Evolutionary conservation across 2,329 filamentous ascomycete genomes (phyloP), one percentile per base, ranked within the genome.

Genomic region (Mycogone perniciosa): DNA sequence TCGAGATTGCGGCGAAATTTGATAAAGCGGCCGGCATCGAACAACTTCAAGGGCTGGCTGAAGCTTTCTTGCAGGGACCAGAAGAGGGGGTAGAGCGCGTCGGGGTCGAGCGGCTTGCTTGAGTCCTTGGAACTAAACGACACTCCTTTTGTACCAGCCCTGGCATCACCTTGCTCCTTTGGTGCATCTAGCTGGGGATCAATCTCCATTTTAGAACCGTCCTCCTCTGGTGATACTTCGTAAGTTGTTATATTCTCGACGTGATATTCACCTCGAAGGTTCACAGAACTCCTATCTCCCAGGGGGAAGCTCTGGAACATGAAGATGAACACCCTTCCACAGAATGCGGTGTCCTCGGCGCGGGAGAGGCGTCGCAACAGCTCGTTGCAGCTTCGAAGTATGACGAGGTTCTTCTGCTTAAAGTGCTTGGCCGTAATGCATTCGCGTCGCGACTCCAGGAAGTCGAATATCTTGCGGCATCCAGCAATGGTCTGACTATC

Each of bases 221-320:
- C 59, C 6, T 66, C 60, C 31, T 67, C 62, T 9, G 71, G 60
- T 1, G 69, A 59, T 6, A 74, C 70, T 33, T 84, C 77, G 62
- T 96, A 99, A 0, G 81, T 83, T 1, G 95, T 99, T 50, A 91
- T 81, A 73, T 99, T 99, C 62, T 97, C 93, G 29, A 88, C 82
- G 63, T 99, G 93, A 59, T 93, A 99, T 71, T 97, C 92, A 59
- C 93, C 93, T 46, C 93, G 82, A 37, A 97, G 76, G 63, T 99
- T 99, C 45, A 99, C 93, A 0, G 93, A 96, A 66, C 93, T 97
- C 66, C 92, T 93, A 69, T 99, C 95, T 31, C 92, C 92, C 0
- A 99, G 76, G 1, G 93, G 93, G 62, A 99, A 97, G 67, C 90
- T 95, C 67, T 99, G 93, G 68, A 97, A 99, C 64, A 99, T 82